Evolutionary conservation across 306 rosid genomes (phyloP).

Genomic region (Rosa rugosa): DNA sequence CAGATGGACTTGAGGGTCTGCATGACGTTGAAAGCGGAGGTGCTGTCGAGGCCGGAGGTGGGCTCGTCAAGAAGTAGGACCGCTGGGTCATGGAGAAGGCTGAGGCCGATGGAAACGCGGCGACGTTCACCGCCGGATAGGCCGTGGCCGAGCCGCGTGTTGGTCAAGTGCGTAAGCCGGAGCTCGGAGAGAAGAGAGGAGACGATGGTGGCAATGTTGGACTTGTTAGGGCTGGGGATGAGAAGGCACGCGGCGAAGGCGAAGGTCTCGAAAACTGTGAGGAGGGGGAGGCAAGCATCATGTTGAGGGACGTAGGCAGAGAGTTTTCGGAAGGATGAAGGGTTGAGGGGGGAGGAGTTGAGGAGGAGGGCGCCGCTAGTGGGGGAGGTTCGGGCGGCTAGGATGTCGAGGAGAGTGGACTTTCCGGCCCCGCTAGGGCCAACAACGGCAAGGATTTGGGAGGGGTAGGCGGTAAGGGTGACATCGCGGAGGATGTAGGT

Average conservation of each 20-base stretch:
- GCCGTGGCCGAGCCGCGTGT: conserved; percentile 59
- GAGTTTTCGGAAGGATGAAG: conserved; percentile 77
- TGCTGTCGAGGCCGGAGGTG: conserved; percentile 89
- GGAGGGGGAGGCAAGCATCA: conserved; percentile 72
- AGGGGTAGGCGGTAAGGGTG: conserved; percentile 64
- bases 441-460: conserved; percentile 79
- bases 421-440: conserved; percentile 98
- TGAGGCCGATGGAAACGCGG: conserved; percentile 74
- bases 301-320: conserved; percentile 93
- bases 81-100: conserved; percentile 87
- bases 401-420: conserved; percentile 87
- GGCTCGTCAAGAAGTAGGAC: conserved; percentile 87
- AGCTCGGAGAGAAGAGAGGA: conserved; percentile 62
- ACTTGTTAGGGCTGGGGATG: conserved; percentile 49
- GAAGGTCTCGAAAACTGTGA: conserved; percentile 85
- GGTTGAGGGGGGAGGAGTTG: conserved; percentile 66
- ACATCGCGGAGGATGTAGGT: conserved; percentile 65
- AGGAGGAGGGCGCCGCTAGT: conserved; percentile 59
- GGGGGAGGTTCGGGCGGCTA: conserved; percentile 70
- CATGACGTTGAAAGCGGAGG: conserved; percentile 76
- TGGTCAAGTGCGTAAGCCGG: conserved; percentile 54
- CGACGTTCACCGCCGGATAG: conserved; percentile 83
- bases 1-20: conserved; percentile 70
- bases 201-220: conserved; percentile 40
- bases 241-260: conserved; percentile 74